Evolutionary conservation across 805 yeast species (phyloP).

Genomic region (Lipomyces oligophaga): DNA sequence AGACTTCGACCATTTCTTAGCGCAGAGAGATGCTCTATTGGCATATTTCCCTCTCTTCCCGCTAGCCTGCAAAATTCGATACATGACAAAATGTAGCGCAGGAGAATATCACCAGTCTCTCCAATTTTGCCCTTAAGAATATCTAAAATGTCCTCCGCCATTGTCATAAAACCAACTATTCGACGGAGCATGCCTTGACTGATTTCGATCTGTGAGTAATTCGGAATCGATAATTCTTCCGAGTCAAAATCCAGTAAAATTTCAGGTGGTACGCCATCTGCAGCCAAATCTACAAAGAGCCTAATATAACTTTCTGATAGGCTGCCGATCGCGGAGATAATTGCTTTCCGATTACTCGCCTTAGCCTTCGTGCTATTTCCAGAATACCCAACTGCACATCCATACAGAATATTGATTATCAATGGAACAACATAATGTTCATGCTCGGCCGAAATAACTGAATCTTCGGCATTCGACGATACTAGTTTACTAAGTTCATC

Average conservation of each 20-base stretch:
- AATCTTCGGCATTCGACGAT: conserved; percentile 47
- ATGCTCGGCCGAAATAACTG: conserved; percentile 58
- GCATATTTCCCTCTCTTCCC: conserved; percentile 1
- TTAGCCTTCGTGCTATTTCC: conserved; percentile 62
- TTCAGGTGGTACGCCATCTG: conserved; percentile 17
- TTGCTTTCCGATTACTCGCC: conserved; percentile 67
- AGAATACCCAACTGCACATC: conserved; percentile 47
- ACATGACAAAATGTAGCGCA: conserved; percentile 18
- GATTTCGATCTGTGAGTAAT: conserved; percentile 6
- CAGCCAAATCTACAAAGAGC: conserved; percentile 51
- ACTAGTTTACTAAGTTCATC: conserved; percentile 75
- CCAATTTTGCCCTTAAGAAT: conserved; percentile 13
- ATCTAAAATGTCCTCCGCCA: conserved; percentile 28
- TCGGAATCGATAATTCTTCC: neutral
- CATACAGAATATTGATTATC: conserved; percentile 74
- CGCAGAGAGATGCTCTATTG: conserved; percentile 37
- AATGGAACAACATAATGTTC: conserved; percentile 60
- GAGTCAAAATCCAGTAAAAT: conserved; percentile 8
- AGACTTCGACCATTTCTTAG: conserved; percentile 60
- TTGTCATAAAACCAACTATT: conserved; percentile 29
- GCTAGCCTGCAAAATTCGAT: conserved; percentile 15
- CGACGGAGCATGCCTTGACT: conserved; percentile 11
- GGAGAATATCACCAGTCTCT: conserved; percentile 6
- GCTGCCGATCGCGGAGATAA: conserved; percentile 58
- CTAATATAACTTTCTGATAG: conserved; percentile 50